A percentile compares a stretch with the other conserved stretches of the same genome.
Evolutionary conservation across 2,329 filamentous ascomycete species (phyloP).

Genomic region (Botrytis tulipae): DNA sequence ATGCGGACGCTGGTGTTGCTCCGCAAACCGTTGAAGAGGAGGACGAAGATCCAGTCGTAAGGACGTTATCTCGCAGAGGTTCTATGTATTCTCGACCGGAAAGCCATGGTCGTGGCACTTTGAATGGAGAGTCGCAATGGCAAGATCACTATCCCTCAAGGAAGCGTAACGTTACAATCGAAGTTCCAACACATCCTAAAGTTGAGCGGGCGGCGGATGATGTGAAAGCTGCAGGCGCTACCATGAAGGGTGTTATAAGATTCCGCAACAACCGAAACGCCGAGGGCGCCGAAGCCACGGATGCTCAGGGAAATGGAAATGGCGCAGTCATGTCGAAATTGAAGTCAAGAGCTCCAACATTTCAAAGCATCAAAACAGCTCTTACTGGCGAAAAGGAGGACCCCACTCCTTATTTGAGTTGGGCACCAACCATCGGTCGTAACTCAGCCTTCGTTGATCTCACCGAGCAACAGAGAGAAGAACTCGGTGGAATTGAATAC

Average conservation of each 20-base stretch:
- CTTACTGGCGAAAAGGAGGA: constrained; percentile 48
- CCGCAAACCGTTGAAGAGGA: constrained; percentile 56
- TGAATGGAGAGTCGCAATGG: constrained; percentile 33
- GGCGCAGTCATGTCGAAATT: constrained; percentile 20
- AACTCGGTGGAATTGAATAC: constrained; percentile 95
- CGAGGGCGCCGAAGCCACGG: constrained; percentile 36
- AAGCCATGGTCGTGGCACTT: constrained; percentile 19
- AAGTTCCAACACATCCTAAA: constrained; percentile 21
- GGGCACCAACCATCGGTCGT: constrained; percentile 85
- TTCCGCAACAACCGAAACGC: constrained; percentile 46
- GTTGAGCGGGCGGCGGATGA: constrained; percentile 38
- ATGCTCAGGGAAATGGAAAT: constrained; percentile 37
- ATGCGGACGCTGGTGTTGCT: constrained; percentile 78
- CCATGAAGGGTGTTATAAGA: constrained; percentile 39
- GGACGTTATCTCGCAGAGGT: constrained; percentile 26
- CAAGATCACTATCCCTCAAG: constrained; percentile 26
- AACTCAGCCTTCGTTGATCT: constrained; percentile 92
- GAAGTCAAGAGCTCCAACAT: constrained; percentile 44
- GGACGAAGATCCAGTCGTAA: constrained; percentile 28
- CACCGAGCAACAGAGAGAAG: constrained; percentile 87
- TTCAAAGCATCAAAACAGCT: constrained; percentile 55
- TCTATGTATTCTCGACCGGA: constrained; percentile 25
- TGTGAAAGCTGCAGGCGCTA: constrained; percentile 29
- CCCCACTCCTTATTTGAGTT: constrained; percentile 84
- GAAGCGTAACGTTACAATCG: constrained; percentile 36